A percentile compares a stretch with the other conserved stretches of the same genome.
Conservation (phyloP, 805 yeast species). For the Ogataea philodendri region DNA sequence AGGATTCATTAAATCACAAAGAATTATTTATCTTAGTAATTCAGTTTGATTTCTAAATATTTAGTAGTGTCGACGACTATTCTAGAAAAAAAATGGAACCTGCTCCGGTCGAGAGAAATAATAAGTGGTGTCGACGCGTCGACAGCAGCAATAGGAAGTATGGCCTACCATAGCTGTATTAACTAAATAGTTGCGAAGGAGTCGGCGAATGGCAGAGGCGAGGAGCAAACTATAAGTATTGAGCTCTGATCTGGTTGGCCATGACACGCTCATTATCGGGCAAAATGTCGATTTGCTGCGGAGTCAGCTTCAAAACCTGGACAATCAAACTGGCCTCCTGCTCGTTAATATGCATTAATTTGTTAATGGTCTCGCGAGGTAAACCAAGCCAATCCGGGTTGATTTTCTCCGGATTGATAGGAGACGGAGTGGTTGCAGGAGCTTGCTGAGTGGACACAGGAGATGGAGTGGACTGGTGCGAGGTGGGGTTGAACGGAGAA, state of each 20-base stretch:
- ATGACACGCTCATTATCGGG: conserved; percentile 53
- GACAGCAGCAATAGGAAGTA: conserved; percentile 1
- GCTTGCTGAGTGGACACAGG: conserved; percentile 21
- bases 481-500: conserved; percentile 22
- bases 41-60: too few relatives aligned
- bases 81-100: conserved; percentile 14
- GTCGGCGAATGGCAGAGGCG: conserved; percentile 11
- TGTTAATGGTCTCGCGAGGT: conserved; percentile 47
- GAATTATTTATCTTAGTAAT: too few relatives aligned
- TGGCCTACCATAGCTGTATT: conserved; percentile 11
- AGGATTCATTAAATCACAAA: conserved; percentile 2
- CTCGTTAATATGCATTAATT: conserved; percentile 49
- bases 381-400: conserved; percentile 48
- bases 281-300: conserved; percentile 47
- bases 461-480: conserved; percentile 21
- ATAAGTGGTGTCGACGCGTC: conserved; percentile 11
- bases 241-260: conserved; percentile 54
- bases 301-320: conserved; percentile 50
- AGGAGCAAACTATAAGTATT: conserved; percentile 40
- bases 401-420: conserved; percentile 18
- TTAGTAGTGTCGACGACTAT: conserved; percentile 5
- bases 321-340: conserved; percentile 58
- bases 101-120: too few relatives aligned
- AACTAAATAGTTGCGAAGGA: conserved; percentile 13
- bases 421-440: conserved; percentile 17